Percentiles rank a stretch among this genome's conserved stretches.
phyloP scores from a whole-genome alignment of 2,329 filamentous ascomycete genomes.

The Rasamsonia emersonii region DNA sequence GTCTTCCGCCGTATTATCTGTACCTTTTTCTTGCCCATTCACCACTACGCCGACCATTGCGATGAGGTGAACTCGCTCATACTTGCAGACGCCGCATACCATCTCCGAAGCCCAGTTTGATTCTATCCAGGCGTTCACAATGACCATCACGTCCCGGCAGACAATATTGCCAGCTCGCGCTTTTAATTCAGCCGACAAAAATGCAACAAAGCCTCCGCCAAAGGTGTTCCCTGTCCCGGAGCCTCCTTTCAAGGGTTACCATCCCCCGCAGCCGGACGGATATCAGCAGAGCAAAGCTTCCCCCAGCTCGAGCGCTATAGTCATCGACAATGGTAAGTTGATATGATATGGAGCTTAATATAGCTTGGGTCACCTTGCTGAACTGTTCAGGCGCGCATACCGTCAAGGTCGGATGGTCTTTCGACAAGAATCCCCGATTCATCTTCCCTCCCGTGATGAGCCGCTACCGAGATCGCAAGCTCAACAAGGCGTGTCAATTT shows the following conservation, averaged over 20 bases:
- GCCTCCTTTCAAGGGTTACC: slow-evolving; percentile 53
- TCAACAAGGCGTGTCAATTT: slow-evolving; percentile 85
- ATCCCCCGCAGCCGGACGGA: slow-evolving; percentile 55
- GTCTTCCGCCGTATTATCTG: slow-evolving; percentile 2
- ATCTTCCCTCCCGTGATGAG: slow-evolving; percentile 83
- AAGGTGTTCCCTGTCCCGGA: slow-evolving; percentile 48
- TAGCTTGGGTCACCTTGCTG: slow-evolving; percentile 6
- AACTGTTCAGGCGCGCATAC: slow-evolving; percentile 63
- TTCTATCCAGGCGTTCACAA: no score
- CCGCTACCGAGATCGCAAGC: slow-evolving; percentile 88
- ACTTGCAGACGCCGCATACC: no score
- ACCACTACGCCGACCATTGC: no score
- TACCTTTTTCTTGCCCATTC: not conserved
- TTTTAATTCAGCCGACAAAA: slow-evolving; percentile 27
- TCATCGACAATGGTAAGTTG: slow-evolving; percentile 86
- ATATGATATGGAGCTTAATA: slow-evolving; percentile 9
- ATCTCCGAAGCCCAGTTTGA: no score
- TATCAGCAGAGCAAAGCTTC: slow-evolving; percentile 59
- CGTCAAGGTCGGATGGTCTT: slow-evolving; percentile 92
- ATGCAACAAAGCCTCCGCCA: slow-evolving; percentile 44
- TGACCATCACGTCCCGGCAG: slow-evolving; percentile 37
- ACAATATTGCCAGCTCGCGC: slow-evolving; percentile 29
- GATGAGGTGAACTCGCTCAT: no score
- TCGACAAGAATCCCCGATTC: slow-evolving; percentile 73
- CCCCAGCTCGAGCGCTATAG: slow-evolving; percentile 62